A percentile compares a stretch with the other conserved stretches of the same genome.
Evolutionary conservation across 2,329 filamentous ascomycete species (phyloP).

Genomic region (Domatiomyces globalis): DNA sequence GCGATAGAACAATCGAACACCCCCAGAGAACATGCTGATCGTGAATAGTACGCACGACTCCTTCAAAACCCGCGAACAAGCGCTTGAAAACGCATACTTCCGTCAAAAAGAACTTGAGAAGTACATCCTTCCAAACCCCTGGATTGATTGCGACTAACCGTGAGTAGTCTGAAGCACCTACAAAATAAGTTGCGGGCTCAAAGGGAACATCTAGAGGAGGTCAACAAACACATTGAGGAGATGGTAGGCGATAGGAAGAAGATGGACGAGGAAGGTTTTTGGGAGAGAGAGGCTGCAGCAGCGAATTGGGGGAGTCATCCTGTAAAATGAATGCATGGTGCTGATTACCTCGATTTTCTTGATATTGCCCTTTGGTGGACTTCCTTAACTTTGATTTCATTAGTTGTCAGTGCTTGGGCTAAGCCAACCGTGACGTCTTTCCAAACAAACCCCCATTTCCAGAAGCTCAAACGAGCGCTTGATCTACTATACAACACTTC

Average conservation of each 20-base stretch:
- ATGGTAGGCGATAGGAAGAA: conserved; percentile 3
- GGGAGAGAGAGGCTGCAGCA: too few species aligned
- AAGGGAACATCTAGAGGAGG: conserved; percentile 11
- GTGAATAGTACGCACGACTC: conserved; percentile 1
- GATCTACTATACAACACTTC: too few species aligned
- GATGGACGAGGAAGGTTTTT: neutral
- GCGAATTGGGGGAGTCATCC: neutral
- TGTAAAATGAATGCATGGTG: too few species aligned
- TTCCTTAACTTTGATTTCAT: too few species aligned
- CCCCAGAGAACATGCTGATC: neutral
- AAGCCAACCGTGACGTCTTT: too few species aligned
- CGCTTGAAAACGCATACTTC: conserved; percentile 13
- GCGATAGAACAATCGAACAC: too few species aligned
- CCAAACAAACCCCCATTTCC: too few species aligned
- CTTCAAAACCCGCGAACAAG: conserved; percentile 14
- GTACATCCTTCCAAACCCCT: conserved; percentile 4
- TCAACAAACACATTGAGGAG: conserved; percentile 12
- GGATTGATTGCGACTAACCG: neutral
- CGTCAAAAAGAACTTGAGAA: conserved; percentile 15
- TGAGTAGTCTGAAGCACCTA: conserved; percentile 11
- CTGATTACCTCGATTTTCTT: neutral
- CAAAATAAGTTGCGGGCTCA: conserved; percentile 10
- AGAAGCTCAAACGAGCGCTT: too few species aligned
- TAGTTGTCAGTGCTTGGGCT: too few species aligned
- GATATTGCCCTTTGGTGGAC: too few species aligned